A percentile compares a stretch with the other conserved stretches of the same genome.
These are phyloP conservation scores for Sphagnum magellanicum DNA, from an alignment of 228 moss, liverwort and hornwort species.

Conservation along the genomic window DNA sequence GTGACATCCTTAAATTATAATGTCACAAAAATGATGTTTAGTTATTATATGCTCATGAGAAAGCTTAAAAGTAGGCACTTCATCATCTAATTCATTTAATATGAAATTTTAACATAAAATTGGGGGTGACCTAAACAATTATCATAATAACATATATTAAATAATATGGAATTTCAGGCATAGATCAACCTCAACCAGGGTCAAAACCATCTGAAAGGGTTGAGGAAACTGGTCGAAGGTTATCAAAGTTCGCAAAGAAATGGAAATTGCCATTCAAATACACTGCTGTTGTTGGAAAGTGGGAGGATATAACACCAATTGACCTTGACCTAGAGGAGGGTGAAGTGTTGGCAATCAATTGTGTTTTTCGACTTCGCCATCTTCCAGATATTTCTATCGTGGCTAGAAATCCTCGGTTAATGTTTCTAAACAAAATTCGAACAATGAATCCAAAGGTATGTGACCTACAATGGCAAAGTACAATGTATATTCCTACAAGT, in stretches of 20 bases:
- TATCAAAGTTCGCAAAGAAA: constrained; percentile 39
- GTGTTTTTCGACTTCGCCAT: constrained; percentile 68
- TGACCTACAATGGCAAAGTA: no score
- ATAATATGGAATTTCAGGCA: no score
- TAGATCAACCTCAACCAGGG: constrained; percentile 86
- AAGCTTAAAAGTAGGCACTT: no score
- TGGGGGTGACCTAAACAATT: no score
- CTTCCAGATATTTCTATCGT: constrained; percentile 78
- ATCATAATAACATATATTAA: no score
- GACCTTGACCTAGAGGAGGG: constrained; percentile 57
- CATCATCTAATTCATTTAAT: no score
- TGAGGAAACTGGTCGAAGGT: constrained; percentile 72
- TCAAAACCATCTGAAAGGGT: constrained; percentile 64
- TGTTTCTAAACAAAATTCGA: constrained; percentile 56
- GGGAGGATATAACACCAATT: constrained; percentile 73
- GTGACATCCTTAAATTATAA: no score
- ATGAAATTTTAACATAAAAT: no score
- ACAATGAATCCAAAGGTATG: constrained; percentile 72
- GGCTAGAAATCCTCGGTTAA: constrained; percentile 70
- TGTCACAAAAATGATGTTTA: no score
- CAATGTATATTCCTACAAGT: no score
- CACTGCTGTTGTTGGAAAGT: constrained; percentile 82
- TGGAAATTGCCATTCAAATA: constrained; percentile 70
- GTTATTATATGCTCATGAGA: no score
- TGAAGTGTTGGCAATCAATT: constrained; percentile 75